A percentile compares a stretch with the other conserved stretches of the same genome.
Evolutionary conservation across 106 monocot species (phyloP).

Genomic region (Chionographis japonica): DNA sequence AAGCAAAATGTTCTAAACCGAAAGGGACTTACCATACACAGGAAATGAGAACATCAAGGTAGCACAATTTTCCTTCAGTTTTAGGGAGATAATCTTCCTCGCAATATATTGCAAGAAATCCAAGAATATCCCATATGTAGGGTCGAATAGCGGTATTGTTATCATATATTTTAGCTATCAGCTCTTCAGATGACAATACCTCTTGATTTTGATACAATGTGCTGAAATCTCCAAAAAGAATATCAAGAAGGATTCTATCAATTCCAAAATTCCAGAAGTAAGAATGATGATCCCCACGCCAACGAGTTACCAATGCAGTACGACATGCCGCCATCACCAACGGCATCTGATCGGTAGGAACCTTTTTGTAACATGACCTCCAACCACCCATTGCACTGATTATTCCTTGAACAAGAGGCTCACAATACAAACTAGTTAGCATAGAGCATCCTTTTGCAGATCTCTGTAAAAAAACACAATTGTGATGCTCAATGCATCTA

Average conservation of each 20-base stretch:
- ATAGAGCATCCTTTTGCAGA: constrained; percentile 46
- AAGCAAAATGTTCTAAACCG: neutral
- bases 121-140: constrained; percentile 72
- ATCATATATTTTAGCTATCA: constrained; percentile 34
- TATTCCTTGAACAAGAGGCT: constrained; percentile 58
- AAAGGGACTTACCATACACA: constrained; percentile 63
- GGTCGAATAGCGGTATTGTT: constrained; percentile 25
- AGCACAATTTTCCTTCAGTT: constrained; percentile 9
- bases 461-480: constrained; percentile 34
- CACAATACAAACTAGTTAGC: constrained; percentile 30
- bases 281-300: constrained; percentile 67
- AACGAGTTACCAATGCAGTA: constrained; percentile 44
- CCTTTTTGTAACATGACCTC: constrained; percentile 30
- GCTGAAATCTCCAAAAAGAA: constrained; percentile 43
- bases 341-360: constrained; percentile 35
- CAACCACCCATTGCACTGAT: constrained; percentile 49
- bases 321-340: constrained; percentile 64
- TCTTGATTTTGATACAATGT: constrained; percentile 1
- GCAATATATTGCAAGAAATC: constrained; percentile 49
- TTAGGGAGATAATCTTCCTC: constrained; percentile 34
- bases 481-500: neutral
- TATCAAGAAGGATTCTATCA: constrained; percentile 47
- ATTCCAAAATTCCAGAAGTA: constrained; percentile 67
- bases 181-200: constrained; percentile 17
- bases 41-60: constrained; percentile 58